Evolutionary conservation across 116 monocot species (phyloP), one percentile per base, ranked within the genome.

Genomic region (Dioscorea cayenensis): DNA sequence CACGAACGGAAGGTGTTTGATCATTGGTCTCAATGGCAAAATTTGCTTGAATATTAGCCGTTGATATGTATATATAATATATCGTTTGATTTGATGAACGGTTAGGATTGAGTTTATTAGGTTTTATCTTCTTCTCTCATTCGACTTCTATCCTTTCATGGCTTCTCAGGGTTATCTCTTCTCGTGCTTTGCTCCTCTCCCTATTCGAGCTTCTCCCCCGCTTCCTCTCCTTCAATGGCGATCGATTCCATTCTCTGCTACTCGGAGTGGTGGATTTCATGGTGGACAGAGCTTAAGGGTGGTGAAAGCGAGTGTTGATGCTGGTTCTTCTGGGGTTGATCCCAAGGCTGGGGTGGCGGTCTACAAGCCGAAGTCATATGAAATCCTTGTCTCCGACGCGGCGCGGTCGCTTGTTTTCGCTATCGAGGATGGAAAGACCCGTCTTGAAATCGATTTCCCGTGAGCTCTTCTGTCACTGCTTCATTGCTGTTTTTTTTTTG

Each of bases 361-460:
- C 19, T 97, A 97, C 83, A 90, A 90, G 79, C 96, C 96, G 28
- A 84, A 73, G 66, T 88, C 96, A 0, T 97, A 97, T 49, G 96
- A 97, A 20, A 92, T 84, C 36, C 86, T 97, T 60, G 84, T 90
- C 65, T 76, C 86, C 13, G 96, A 97, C 28, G 96, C 96, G 16
- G 82, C 90, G 14, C 74, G 73, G 59, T 96, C 92, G 32, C 81
- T 96, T 59, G 80, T 71, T 36, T 83, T 36, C 60, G 90, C 92
- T 25, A 84, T 96, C 20, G 85, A 96, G 18, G 90, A 87, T 4
- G 96, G 96, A 22, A 96, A 84, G 79, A 92, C 83, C 63, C 85
- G 92, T 19, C 96, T 96, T 64, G 96, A 96, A 77, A 96, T 96
- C 75, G 92, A 96, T 19, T 96, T 96, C 82, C 96, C 96, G 96